These are phyloP conservation scores for Purpureocillium takamizusanense DNA, from an alignment of 2,329 filamentous ascomycete genomes.

Conservation along the genomic window DNA sequence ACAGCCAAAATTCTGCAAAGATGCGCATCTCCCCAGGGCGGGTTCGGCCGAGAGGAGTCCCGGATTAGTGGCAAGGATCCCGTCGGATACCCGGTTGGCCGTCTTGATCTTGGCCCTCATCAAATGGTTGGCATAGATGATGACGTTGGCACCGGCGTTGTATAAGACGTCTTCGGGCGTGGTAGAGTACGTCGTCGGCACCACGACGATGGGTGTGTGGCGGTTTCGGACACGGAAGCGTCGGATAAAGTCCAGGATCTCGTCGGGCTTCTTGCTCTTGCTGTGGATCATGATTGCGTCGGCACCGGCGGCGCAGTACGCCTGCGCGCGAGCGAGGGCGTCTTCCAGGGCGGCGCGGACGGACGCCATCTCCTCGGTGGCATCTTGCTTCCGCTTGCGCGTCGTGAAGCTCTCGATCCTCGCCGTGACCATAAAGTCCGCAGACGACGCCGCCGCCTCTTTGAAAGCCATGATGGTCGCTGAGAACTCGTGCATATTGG, in stretches of 20 bases:
- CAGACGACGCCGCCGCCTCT: background rate
- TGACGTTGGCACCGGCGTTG: constrained; percentile 2
- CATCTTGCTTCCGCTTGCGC: background rate
- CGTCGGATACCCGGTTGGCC: too few relatives aligned
- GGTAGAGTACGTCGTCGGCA: constrained; percentile 2
- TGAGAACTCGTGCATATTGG: constrained; percentile 4
- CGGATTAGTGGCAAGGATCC: too few relatives aligned
- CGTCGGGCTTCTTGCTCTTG: constrained; percentile 5
- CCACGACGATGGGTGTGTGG: constrained; percentile 3
- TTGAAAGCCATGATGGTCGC: background rate
- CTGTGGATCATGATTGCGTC: constrained; percentile 7
- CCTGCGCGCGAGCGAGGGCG: background rate
- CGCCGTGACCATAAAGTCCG: constrained; percentile 1
- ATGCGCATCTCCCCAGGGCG: too few relatives aligned
- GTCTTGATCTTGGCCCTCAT: constrained; percentile 4
- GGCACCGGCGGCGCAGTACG: constrained; percentile 3
- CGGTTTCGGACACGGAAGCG: background rate
- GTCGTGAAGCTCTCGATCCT: constrained; percentile 5
- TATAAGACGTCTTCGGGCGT: background rate
- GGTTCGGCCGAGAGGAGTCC: too few relatives aligned
- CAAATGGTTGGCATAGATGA: constrained; percentile 7
- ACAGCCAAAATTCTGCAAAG: too few relatives aligned
- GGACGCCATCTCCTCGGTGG: background rate
- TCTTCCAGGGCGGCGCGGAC: background rate
- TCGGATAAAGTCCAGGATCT: constrained; percentile 2